phyloP scores from a whole-genome alignment of 2,329 filamentous ascomycete species.

The Trichoderma hamatum region DNA sequence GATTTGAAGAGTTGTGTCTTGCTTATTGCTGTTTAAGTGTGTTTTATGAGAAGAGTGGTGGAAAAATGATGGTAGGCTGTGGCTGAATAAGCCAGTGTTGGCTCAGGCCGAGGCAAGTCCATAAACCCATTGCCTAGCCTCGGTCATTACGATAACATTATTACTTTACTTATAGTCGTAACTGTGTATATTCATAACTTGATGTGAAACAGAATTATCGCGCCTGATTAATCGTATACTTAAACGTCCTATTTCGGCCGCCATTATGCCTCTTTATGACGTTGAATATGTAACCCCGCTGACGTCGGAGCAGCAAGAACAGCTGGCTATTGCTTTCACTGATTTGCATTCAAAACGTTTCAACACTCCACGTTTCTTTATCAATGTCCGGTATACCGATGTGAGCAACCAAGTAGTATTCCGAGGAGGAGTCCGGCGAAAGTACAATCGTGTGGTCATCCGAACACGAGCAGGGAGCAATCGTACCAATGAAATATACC shows the following conservation, averaged over 20 bases:
- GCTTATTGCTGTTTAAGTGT: no score
- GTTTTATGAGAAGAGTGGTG: neutral
- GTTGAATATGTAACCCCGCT: conserved; percentile 17
- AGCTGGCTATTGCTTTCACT: conserved; percentile 15
- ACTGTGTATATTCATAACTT: no score
- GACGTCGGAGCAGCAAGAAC: conserved; percentile 1
- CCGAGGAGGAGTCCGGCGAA: conserved; percentile 13
- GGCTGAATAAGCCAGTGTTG: neutral
- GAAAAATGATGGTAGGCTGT: neutral
- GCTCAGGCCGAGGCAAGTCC: neutral
- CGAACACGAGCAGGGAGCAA: conserved; percentile 15
- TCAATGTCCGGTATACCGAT: conserved; percentile 23
- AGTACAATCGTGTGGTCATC: conserved; percentile 19
- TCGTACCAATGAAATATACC: conserved; percentile 3
- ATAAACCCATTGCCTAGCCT: neutral
- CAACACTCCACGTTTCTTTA: conserved; percentile 17
- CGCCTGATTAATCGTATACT: neutral
- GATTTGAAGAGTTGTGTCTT: no score
- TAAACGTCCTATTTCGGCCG: neutral
- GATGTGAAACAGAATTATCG: neutral
- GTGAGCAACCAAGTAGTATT: conserved; percentile 17
- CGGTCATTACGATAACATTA: neutral
- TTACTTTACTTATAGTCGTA: neutral
- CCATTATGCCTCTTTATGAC: conserved; percentile 21
- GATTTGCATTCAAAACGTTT: conserved; percentile 14